A percentile compares a stretch with the other conserved stretches of the same genome.
Evolutionary conservation across 2,329 filamentous ascomycete species (phyloP).

Genomic region (Aureobasidium sp.): DNA sequence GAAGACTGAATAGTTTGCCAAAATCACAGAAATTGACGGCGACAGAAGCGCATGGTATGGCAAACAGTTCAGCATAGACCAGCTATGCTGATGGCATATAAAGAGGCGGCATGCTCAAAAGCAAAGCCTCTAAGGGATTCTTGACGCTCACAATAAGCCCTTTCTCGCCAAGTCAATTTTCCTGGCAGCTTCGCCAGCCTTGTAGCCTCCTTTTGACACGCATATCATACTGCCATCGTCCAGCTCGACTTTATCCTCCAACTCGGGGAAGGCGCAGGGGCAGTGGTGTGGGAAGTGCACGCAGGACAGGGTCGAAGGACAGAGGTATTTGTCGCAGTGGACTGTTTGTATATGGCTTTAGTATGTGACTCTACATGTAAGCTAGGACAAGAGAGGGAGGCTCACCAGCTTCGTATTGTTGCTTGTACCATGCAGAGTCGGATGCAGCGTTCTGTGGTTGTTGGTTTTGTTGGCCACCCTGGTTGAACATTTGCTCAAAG

Average conservation of each 20-base stretch:
- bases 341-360: conserved; percentile 41
- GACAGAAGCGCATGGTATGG: too few species aligned
- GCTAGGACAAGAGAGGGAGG: not conserved
- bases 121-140: not conserved
- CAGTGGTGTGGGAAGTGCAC: conserved; percentile 97
- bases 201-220: conserved; percentile 68
- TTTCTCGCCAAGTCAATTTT: conserved; percentile 78
- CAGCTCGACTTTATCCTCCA: conserved; percentile 63
- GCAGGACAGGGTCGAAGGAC: conserved; percentile 87
- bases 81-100: not conserved
- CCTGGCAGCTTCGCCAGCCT: conserved; percentile 60
- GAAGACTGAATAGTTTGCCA: conserved; percentile 14
- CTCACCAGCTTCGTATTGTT: conserved; percentile 60
- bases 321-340: conserved; percentile 89
- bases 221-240: conserved; percentile 67
- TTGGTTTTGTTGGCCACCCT: conserved; percentile 49
- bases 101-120: not conserved
- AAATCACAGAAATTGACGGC: not conserved
- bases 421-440: conserved; percentile 73
- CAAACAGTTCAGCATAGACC: not conserved
- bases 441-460: conserved; percentile 74
- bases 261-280: conserved; percentile 69
- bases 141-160: conserved; percentile 53
- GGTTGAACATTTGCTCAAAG: conserved; percentile 95
- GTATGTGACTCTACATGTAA: not conserved